Base-by-base conservation (phyloP, 208 protist genomes). In the Acanthamoeba royreba region DNA sequence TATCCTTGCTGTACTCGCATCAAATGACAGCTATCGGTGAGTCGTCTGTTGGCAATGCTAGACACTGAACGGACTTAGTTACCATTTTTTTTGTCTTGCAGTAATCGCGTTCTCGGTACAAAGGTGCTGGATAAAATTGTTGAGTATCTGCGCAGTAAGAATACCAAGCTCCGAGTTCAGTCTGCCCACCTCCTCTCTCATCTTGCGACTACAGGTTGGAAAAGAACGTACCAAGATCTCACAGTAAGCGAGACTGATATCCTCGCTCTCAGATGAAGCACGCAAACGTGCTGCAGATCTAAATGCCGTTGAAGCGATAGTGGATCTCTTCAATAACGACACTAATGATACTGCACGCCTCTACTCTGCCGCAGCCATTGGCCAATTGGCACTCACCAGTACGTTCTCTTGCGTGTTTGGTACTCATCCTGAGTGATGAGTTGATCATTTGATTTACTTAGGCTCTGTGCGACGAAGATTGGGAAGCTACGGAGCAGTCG, bases 1-100 rank as follows among this genome's bases (percentile, higher is more conserved):
- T 43, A 83, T 83, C 43, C 72, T 83, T n/a, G 72, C 72, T 25
- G 28, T 83, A 22, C 72, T 83, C 5, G 72, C 72, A 8, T 83
- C 72, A 8, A 83, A 83, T 43, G 72, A 83, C 42, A 83, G 72
- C 72, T 83, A 83, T 31, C n/a, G 72, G 72, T 83, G n/a, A n/a
- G n/a, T n/a, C n/a, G n/a, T n/a, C n/a, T n/a, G n/a, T n/a, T n/a
- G n/a, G n/a, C n/a, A n/a, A n/a, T n/a, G n/a, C n/a, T n/a, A n/a
- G n/a, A n/a, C n/a, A n/a, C n/a, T n/a, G n/a, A n/a, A n/a, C n/a
- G n/a, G n/a, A n/a, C n/a, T n/a, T n/a, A n/a, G n/a, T n/a, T n/a
- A n/a, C n/a, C n/a, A n/a, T n/a, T n/a, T n/a, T n/a, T n/a, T n/a
- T n/a, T n/a, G n/a, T n/a, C n/a, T n/a, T n/a, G 1, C 72, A 83